Percentiles rank a stretch among this genome's conserved stretches.
phyloP scores from a whole-genome alignment of 345 rosid genomes.

The Heritiera littoralis region DNA sequence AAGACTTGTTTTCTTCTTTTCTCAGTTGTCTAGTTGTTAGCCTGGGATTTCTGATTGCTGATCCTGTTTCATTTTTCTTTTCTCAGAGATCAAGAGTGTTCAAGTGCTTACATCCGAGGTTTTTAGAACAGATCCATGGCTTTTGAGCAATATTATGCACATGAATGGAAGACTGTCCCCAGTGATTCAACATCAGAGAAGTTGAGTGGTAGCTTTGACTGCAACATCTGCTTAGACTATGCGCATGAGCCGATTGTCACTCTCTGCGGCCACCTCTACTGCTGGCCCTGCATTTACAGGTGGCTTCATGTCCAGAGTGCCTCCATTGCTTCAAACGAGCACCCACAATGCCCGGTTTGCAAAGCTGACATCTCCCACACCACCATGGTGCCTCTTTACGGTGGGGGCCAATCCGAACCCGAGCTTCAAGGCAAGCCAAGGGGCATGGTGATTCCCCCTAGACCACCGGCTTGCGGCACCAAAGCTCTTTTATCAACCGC shows the following conservation, averaged over 20 bases:
- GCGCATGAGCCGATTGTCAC: slow-evolving; percentile 91
- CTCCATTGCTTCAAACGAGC: slow-evolving; percentile 56
- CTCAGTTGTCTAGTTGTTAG: neutral
- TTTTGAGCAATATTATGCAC: slow-evolving; percentile 42
- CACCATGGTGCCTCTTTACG: slow-evolving; percentile 89
- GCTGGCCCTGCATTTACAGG: slow-evolving; percentile 97
- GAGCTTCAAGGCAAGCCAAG: slow-evolving; percentile 39
- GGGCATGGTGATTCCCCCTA: slow-evolving; percentile 56
- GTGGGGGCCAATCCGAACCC: slow-evolving; percentile 55
- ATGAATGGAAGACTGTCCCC: slow-evolving; percentile 45
- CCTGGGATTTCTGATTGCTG: neutral
- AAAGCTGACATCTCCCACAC: slow-evolving; percentile 76
- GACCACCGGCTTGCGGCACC: slow-evolving; percentile 62
- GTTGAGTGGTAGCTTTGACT: slow-evolving; percentile 69
- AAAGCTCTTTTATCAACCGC: slow-evolving; percentile 31
- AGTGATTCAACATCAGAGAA: slow-evolving; percentile 32
- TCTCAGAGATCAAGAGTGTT: neutral
- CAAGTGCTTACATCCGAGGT: neutral
- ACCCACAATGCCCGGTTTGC: slow-evolving; percentile 91
- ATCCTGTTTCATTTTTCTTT: neutral
- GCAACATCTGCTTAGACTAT: slow-evolving; percentile 82
- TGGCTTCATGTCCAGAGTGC: slow-evolving; percentile 79
- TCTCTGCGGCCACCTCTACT: slow-evolving; percentile 91
- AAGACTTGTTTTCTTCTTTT: neutral
- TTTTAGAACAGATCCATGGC: slow-evolving; percentile 40